phyloP scores from a whole-genome alignment of 768 basidiomycete genomes.

The Rhizopogon salebrosus region DNA sequence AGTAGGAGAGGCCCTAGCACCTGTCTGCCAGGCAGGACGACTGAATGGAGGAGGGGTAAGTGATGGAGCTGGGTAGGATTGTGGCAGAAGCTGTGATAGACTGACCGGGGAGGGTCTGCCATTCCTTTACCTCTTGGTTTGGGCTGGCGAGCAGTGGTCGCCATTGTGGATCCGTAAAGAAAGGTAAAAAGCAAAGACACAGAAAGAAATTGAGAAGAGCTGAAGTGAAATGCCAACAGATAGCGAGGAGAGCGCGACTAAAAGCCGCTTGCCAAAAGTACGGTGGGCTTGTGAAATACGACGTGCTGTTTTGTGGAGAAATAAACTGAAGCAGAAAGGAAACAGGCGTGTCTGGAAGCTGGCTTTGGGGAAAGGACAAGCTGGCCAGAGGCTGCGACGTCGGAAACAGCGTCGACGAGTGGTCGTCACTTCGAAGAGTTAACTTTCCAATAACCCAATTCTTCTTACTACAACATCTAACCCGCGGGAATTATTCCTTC shows the following conservation, averaged over 20 bases:
- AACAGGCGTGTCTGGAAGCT: slow-evolving; percentile 21
- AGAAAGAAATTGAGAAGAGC: slow-evolving; percentile 21
- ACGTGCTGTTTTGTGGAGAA: slow-evolving; percentile 18
- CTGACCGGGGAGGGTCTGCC: slow-evolving; percentile 53
- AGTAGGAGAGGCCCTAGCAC: slow-evolving; percentile 64
- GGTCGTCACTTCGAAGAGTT: slow-evolving; percentile 24
- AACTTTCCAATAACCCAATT: slow-evolving; percentile 20
- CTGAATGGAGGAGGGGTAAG: slow-evolving; percentile 20
- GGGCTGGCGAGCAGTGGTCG: slow-evolving; percentile 56
- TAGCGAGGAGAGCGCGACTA: slow-evolving; percentile 30
- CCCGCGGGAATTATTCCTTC: slow-evolving; percentile 26
- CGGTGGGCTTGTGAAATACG: slow-evolving; percentile 14
- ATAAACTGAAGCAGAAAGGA: slow-evolving; percentile 7
- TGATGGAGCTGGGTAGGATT: slow-evolving; percentile 1
- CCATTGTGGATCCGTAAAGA: slow-evolving; percentile 39
- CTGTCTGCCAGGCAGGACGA: slow-evolving; percentile 54
- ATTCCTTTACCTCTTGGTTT: slow-evolving; percentile 62
- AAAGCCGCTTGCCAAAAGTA: slow-evolving; percentile 17
- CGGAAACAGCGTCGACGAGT: slow-evolving; percentile 2
- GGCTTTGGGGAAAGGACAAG: slow-evolving; percentile 19
- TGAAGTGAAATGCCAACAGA: slow-evolving; percentile 31
- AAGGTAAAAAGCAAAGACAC: slow-evolving; percentile 24
- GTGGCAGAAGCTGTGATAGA: slow-evolving; percentile 20
- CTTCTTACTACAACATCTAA: slow-evolving; percentile 15
- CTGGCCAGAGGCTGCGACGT: slow-evolving; percentile 1